These are phyloP conservation scores for Colletotrichum sp. DNA, from an alignment of 2,329 filamentous ascomycete species.

Conservation along the genomic window DNA sequence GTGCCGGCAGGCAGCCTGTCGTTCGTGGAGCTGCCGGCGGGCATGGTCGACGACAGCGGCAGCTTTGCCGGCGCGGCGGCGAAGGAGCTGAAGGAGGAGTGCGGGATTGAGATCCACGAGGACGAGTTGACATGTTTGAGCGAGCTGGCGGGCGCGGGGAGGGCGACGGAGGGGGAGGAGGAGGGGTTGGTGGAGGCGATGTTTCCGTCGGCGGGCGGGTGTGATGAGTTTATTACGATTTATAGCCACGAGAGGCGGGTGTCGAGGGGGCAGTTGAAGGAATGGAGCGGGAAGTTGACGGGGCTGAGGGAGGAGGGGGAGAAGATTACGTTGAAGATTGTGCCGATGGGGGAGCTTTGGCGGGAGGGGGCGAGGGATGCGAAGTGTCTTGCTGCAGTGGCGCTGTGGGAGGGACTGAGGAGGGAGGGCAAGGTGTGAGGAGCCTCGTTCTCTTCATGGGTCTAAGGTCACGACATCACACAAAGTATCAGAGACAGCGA, in stretches of 20 bases:
- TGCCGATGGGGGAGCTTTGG: constrained; percentile 63
- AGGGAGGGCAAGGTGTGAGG: constrained; percentile 47
- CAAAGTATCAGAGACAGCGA: neutral
- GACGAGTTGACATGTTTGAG: constrained; percentile 55
- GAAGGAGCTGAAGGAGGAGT: constrained; percentile 65
- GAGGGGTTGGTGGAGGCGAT: constrained; percentile 52
- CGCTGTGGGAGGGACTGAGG: constrained; percentile 62
- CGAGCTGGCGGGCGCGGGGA: constrained; percentile 46
- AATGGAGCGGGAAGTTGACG: constrained; percentile 63
- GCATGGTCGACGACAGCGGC: constrained; percentile 60
- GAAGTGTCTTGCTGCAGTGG: constrained; percentile 64
- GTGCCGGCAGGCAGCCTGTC: constrained; percentile 59
- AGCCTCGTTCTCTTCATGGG: too few relatives aligned
- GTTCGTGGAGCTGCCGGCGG: constrained; percentile 62
- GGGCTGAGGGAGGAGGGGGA: constrained; percentile 64
- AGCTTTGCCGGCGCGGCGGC: constrained; percentile 64
- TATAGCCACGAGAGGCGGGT: constrained; percentile 62
- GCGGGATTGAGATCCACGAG: constrained; percentile 57
- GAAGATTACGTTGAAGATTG: constrained; percentile 66
- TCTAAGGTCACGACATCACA: neutral
- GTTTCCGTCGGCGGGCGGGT: constrained; percentile 64
- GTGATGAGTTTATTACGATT: constrained; percentile 65
- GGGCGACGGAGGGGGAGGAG: constrained; percentile 24
- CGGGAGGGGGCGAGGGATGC: constrained; percentile 60
- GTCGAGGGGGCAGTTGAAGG: constrained; percentile 50